Percentiles rank a stretch among this genome's conserved stretches.
Conservation (phyloP, 176 grass and related monocot genomes). For the Zea mays region DNA sequence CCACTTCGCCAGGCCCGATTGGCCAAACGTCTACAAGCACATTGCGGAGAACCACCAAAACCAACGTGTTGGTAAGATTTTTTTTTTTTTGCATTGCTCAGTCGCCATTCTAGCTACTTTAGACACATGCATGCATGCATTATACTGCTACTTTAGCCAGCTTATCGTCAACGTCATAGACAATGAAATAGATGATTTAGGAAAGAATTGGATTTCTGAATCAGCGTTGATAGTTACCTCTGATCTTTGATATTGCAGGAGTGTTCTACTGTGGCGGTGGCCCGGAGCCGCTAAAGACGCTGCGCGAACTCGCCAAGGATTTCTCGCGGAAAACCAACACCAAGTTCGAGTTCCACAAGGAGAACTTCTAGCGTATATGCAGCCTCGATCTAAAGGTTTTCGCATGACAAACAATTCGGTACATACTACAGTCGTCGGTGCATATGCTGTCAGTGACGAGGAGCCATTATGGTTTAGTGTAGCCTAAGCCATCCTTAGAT, state of each 20-base stretch:
- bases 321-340: constrained; percentile 79
- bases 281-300: constrained; percentile 65
- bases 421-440: constrained; percentile 20
- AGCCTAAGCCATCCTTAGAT: no score
- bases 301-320: constrained; percentile 66
- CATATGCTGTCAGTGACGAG: no score
- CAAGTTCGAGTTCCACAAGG: constrained; percentile 93
- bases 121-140: no score
- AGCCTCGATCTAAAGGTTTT: constrained; percentile 19
- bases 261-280: constrained; percentile 95
- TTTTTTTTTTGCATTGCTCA: background rate
- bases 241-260: constrained; percentile 36
- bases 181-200: no score
- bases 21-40: background rate
- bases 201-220: no score
- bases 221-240: no score
- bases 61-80: background rate
- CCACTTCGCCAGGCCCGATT: background rate
- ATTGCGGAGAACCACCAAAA: background rate
- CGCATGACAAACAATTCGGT: constrained; percentile 21
- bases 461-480: no score
- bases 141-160: no score
- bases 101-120: no score
- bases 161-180: no score
- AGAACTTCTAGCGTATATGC: constrained; percentile 64